phyloP scores from a whole-genome alignment of 495 filamentous ascomycete species.

The Neurospora tetrasperma region DNA sequence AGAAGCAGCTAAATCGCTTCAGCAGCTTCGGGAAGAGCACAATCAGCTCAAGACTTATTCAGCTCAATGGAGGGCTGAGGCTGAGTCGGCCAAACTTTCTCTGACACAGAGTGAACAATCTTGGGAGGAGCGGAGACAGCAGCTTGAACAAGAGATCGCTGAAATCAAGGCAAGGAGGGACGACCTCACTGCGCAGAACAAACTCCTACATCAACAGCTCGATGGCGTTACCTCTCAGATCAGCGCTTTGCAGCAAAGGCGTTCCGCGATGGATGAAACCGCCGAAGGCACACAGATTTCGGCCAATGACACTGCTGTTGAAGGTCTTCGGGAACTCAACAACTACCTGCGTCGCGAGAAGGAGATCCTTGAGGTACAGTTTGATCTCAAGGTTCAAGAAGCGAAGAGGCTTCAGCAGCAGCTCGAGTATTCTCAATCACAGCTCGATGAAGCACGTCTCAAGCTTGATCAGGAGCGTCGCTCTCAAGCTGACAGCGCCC shows the following conservation, averaged over 20 bases:
- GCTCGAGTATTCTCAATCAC: slow-evolving; percentile 70
- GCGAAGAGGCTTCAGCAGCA: slow-evolving; percentile 80
- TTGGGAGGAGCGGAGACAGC: slow-evolving; percentile 70
- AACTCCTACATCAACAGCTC: slow-evolving; percentile 76
- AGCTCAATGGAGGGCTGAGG: slow-evolving; percentile 59
- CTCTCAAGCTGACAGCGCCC: slow-evolving; percentile 58
- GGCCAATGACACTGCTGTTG: slow-evolving; percentile 42
- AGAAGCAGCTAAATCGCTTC: slow-evolving; percentile 75
- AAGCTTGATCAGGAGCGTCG: slow-evolving; percentile 82
- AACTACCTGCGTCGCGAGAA: slow-evolving; percentile 89
- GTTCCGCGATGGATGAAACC: slow-evolving; percentile 41
- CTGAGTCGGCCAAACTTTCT: slow-evolving; percentile 68
- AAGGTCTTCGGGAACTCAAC: slow-evolving; percentile 79
- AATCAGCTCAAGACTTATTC: slow-evolving; percentile 71
- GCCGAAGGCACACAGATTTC: slow-evolving; percentile 27
- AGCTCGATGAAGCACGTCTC: slow-evolving; percentile 76
- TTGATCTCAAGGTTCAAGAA: slow-evolving; percentile 78
- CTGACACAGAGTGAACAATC: slow-evolving; percentile 73
- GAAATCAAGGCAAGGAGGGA: slow-evolving; percentile 71
- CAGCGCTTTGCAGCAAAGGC: slow-evolving; percentile 60
- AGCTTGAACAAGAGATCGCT: slow-evolving; percentile 70
- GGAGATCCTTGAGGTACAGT: slow-evolving; percentile 93
- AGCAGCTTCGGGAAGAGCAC: slow-evolving; percentile 64
- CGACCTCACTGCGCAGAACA: slow-evolving; percentile 76
- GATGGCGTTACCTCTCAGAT: slow-evolving; percentile 75